These are phyloP conservation scores for Chernovozyma sophiae-reginae DNA, from an alignment of 1,139 yeast genomes.

Conservation along the genomic window DNA sequence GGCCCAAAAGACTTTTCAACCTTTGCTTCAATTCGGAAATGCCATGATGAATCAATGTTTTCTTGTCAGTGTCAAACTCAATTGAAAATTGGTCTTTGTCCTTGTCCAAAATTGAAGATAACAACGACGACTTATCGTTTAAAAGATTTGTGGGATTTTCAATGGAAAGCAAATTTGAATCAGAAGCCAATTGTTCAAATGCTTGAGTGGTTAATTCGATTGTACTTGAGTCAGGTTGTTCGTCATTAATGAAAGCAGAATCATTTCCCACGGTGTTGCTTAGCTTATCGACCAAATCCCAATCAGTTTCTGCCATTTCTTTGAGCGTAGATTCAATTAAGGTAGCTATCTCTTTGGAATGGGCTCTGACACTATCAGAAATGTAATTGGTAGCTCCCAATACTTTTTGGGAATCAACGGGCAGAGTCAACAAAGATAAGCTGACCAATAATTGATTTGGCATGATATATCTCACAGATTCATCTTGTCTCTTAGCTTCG, in stretches of 20 bases:
- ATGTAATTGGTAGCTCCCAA: slow-evolving; percentile 46
- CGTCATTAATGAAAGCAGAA: slow-evolving; percentile 7
- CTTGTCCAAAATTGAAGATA: slow-evolving; percentile 10
- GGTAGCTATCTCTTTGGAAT: slow-evolving; percentile 54
- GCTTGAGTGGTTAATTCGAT: slow-evolving; percentile 7
- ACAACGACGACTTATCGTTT: slow-evolving; percentile 13
- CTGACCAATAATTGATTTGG: slow-evolving; percentile 73
- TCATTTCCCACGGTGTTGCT: slow-evolving; percentile 11
- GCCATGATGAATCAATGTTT: slow-evolving; percentile 16
- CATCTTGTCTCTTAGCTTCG: slow-evolving; percentile 73
- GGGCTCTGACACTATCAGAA: slow-evolving; percentile 54
- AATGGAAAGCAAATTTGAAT: neutral
- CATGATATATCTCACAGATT: slow-evolving; percentile 79
- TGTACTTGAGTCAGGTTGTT: slow-evolving; percentile 2
- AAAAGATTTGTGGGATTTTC: slow-evolving; percentile 8
- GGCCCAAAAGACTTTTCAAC: slow-evolving; percentile 14
- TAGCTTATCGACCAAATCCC: slow-evolving; percentile 26
- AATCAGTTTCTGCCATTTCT: slow-evolving; percentile 20
- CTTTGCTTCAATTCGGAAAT: slow-evolving; percentile 15
- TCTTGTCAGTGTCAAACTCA: slow-evolving; percentile 17
- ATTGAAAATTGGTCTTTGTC: slow-evolving; percentile 12
- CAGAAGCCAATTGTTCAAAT: slow-evolving; percentile 17
- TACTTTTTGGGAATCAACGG: slow-evolving; percentile 57
- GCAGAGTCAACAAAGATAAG: slow-evolving; percentile 50
- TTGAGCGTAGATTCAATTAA: slow-evolving; percentile 41